Percentiles rank a stretch among this genome's conserved stretches.
Conservation (phyloP, 2,329 filamentous ascomycete species). For the Rutstroemia sydowiana region DNA sequence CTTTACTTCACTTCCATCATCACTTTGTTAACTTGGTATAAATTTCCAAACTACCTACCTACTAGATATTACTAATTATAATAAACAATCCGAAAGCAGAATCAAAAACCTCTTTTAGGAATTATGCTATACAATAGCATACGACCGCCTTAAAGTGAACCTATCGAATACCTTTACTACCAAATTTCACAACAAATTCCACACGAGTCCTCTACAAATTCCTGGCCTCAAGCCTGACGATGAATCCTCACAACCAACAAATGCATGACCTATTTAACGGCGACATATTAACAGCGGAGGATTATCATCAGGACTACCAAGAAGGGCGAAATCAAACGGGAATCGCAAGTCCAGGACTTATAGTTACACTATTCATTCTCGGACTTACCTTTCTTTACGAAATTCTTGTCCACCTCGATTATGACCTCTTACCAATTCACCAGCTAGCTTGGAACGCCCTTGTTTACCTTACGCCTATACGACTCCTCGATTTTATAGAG, state of each 20-base stretch:
- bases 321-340: slow-evolving; percentile 12
- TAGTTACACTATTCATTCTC: slow-evolving; percentile 23
- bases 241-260: slow-evolving; percentile 22
- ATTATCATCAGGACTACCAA: slow-evolving; percentile 29
- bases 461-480: slow-evolving; percentile 49
- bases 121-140: slow-evolving; percentile 1
- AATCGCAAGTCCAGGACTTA: slow-evolving; percentile 9
- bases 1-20: no score
- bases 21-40: no score
- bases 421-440: slow-evolving; percentile 34
- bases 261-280: slow-evolving; percentile 23
- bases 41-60: background rate
- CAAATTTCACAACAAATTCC: background rate
- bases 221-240: slow-evolving; percentile 25
- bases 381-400: slow-evolving; percentile 25
- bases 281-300: slow-evolving; percentile 20
- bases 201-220: background rate
- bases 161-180: background rate
- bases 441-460: slow-evolving; percentile 54
- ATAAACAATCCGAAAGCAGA: no score
- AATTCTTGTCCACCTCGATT: slow-evolving; percentile 25
- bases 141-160: slow-evolving; percentile 3
- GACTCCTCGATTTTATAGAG: slow-evolving; percentile 50
- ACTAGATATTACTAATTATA: background rate
- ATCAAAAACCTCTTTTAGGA: no score